Conservation (phyloP, 1,284 basidiomycete genomes). For the Hemileia vastatrix region DNA sequence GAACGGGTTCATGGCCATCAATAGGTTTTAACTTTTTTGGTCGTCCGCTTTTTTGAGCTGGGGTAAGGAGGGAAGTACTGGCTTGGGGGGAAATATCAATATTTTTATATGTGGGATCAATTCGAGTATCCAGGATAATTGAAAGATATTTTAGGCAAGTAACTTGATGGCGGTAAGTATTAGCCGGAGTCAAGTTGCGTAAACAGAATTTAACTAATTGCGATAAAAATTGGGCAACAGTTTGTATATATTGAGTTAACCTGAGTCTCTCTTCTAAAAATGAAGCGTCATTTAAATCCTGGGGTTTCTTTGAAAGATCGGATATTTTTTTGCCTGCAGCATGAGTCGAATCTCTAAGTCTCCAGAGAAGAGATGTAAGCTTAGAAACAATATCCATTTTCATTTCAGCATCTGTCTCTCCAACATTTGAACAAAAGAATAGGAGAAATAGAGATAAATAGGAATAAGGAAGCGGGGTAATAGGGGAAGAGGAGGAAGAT, state of each 20-base stretch:
- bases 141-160: conserved; percentile 15
- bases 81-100: too few relatives aligned
- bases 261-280: background rate
- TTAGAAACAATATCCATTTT: conserved; percentile 18
- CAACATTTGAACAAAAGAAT: conserved; percentile 14
- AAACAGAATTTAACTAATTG: conserved; percentile 8
- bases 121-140: conserved; percentile 8
- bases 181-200: conserved; percentile 2
- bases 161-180: conserved; percentile 20
- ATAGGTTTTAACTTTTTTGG: background rate
- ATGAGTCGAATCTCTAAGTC: conserved; percentile 13
- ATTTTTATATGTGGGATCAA: conserved; percentile 3
- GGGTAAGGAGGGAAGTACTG: too few relatives aligned
- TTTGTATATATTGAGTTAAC: conserved; percentile 1
- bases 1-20: background rate
- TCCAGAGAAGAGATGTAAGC: conserved; percentile 4
- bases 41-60: background rate
- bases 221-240: conserved; percentile 1
- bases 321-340: conserved; percentile 7
- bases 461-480: background rate
- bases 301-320: background rate
- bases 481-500: conserved; percentile 3
- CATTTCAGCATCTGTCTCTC: conserved; percentile 14
- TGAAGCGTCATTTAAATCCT: background rate
- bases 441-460: conserved; percentile 8